A percentile compares a stretch with the other conserved stretches of the same genome.
These are phyloP conservation scores for Gardenia jasminoides DNA, from an alignment of 257 asterid species.

Conservation along the genomic window DNA sequence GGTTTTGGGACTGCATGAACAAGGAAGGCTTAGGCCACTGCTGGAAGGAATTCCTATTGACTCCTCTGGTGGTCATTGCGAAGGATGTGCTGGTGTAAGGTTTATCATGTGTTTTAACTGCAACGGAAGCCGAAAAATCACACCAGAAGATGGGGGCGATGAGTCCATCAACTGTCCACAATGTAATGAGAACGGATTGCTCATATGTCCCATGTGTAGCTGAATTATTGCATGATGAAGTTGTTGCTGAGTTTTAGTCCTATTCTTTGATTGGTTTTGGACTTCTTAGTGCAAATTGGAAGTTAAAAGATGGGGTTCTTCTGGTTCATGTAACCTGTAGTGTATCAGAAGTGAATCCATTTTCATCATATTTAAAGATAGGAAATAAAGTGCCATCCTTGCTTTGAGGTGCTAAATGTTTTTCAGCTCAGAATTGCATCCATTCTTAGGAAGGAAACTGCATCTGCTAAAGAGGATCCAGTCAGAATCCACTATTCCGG, in stretches of 20 bases:
- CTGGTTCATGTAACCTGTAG: background rate
- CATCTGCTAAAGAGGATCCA: background rate
- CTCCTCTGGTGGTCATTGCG: slow-evolving; percentile 49
- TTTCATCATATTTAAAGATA: background rate
- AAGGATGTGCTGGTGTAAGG: slow-evolving; percentile 74
- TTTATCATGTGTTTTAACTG: slow-evolving; percentile 80
- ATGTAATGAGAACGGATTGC: slow-evolving; percentile 48
- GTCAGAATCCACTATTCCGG: background rate
- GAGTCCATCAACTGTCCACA: slow-evolving; percentile 44
- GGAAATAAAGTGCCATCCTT: background rate
- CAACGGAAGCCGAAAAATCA: slow-evolving; percentile 70
- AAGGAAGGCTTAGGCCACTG: slow-evolving; percentile 72
- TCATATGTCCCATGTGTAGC: slow-evolving; percentile 74
- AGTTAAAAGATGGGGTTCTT: background rate
- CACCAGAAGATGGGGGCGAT: slow-evolving; percentile 36
- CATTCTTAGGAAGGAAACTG: background rate
- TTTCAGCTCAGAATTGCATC: background rate
- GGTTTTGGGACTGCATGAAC: slow-evolving; percentile 72
- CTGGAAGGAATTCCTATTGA: slow-evolving; percentile 65
- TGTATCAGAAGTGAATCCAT: background rate
- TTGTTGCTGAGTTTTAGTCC: too few relatives aligned
- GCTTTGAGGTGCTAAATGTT: background rate
- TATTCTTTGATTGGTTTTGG: slow-evolving; percentile 18
- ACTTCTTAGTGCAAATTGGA: background rate
- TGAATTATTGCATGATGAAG: slow-evolving; percentile 32